phyloP scores from a whole-genome alignment of 2,329 filamentous ascomycete genomes.

The Madurella fahalii region DNA sequence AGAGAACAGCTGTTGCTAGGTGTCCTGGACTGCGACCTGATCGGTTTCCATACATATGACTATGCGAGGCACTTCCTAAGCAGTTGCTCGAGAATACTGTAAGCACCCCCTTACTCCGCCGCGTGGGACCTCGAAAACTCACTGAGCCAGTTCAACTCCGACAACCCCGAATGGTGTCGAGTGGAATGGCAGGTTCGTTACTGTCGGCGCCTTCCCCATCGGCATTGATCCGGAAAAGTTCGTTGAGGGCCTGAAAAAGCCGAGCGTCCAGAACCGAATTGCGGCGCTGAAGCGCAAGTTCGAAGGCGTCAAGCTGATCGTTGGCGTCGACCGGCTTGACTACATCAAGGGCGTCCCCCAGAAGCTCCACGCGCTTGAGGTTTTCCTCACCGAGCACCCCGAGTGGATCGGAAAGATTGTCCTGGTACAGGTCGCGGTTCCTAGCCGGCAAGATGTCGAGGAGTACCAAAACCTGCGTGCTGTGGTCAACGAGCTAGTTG shows the following conservation, averaged over 20 bases:
- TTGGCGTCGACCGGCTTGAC: constrained; percentile 92
- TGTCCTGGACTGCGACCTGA: constrained; percentile 87
- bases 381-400: constrained; percentile 93
- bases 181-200: constrained; percentile 81
- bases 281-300: constrained; percentile 83
- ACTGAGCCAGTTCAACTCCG: constrained; percentile 49
- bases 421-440: constrained; percentile 91
- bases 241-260: constrained; percentile 78
- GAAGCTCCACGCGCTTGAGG: constrained; percentile 92
- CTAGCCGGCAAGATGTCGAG: constrained; percentile 90
- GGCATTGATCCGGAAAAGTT: constrained; percentile 98
- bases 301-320: constrained; percentile 91
- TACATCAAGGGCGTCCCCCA: constrained; percentile 99
- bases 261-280: constrained; percentile 84
- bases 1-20: constrained; percentile 83
- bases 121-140: not conserved
- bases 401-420: constrained; percentile 99
- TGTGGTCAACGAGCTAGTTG: constrained; percentile 94
- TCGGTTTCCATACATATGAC: constrained; percentile 98
- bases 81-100: constrained; percentile 91
- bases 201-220: constrained; percentile 93
- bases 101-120: constrained; percentile 29
- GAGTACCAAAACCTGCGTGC: constrained; percentile 96
- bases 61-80: constrained; percentile 98
- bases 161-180: constrained; percentile 93